Percentiles rank a stretch among this genome's conserved stretches.
These are phyloP conservation scores for Starmerella scarabaei DNA, from an alignment of 805 yeast genomes.

Conservation along the genomic window DNA sequence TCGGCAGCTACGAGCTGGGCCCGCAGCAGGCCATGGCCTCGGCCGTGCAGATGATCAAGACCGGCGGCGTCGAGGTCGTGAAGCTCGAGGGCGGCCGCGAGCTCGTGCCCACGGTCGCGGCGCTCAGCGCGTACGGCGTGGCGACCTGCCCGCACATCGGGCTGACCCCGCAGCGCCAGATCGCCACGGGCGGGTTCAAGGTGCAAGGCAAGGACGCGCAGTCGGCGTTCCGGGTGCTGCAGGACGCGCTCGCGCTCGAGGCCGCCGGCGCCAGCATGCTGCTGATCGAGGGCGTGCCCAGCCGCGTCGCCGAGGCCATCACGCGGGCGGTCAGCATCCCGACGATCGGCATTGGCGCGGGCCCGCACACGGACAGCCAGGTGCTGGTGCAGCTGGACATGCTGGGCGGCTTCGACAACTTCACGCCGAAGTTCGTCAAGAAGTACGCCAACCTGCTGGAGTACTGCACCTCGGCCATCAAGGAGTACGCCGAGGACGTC, in stretches of 20 bases:
- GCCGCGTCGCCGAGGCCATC: slow-evolving; percentile 48
- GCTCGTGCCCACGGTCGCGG: slow-evolving; percentile 40
- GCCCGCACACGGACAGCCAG: slow-evolving; percentile 71
- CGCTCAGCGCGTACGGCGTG: slow-evolving; percentile 55
- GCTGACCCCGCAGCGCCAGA: slow-evolving; percentile 75
- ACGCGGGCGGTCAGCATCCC: slow-evolving; percentile 54
- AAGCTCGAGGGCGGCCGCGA: slow-evolving; percentile 75
- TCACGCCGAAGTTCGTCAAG: slow-evolving; percentile 62
- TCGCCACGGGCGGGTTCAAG: slow-evolving; percentile 72
- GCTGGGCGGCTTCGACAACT: slow-evolving; percentile 49
- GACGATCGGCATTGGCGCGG: slow-evolving; percentile 94
- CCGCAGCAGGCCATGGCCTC: slow-evolving; percentile 49
- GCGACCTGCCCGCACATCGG: slow-evolving; percentile 92
- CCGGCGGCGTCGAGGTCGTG: slow-evolving; percentile 51
- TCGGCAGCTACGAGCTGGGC: slow-evolving; percentile 67
- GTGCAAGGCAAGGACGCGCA: slow-evolving; percentile 57
- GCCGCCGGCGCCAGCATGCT: slow-evolving; percentile 64
- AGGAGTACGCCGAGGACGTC: slow-evolving; percentile 49
- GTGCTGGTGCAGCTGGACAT: slow-evolving; percentile 78
- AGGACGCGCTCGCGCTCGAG: slow-evolving; percentile 59
- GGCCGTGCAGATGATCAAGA: slow-evolving; percentile 41
- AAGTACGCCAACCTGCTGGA: slow-evolving; percentile 43
- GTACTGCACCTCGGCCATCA: slow-evolving; percentile 39
- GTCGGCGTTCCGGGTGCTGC: slow-evolving; percentile 43
- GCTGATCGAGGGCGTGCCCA: slow-evolving; percentile 79